phyloP scores from a whole-genome alignment of 2,329 filamentous ascomycete species.

The Esteya vermicola region DNA sequence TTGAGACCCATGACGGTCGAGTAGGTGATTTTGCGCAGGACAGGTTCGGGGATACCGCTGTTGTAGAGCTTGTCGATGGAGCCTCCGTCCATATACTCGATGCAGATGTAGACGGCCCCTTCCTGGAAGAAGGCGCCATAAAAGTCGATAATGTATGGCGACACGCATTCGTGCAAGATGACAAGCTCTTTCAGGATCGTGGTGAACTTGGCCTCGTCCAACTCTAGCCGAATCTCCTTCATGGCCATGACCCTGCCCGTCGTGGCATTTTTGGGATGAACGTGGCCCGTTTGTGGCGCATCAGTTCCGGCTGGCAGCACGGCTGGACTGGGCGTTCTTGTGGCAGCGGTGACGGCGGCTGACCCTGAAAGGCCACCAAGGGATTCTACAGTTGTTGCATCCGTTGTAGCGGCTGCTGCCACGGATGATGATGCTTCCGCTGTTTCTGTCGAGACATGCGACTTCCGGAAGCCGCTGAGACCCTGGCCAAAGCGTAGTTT shows the following conservation, averaged over 20 bases:
- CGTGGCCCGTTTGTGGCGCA: constrained; percentile 5
- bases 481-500: constrained; percentile 45
- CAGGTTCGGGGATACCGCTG: constrained; percentile 76
- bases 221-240: constrained; percentile 93
- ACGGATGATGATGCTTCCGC: too few relatives aligned
- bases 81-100: constrained; percentile 98
- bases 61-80: constrained; percentile 93
- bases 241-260: constrained; percentile 89
- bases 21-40: constrained; percentile 80
- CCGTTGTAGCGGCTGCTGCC: too few relatives aligned
- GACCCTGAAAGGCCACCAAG: too few relatives aligned
- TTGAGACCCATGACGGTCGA: constrained; percentile 86
- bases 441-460: neutral
- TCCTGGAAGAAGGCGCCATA: constrained; percentile 99
- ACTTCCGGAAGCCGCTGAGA: constrained; percentile 31
- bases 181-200: constrained; percentile 97
- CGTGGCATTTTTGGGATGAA: too few relatives aligned
- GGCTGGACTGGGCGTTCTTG: neutral
- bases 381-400: too few relatives aligned
- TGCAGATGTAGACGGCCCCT: constrained; percentile 96
- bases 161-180: constrained; percentile 86
- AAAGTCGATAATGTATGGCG: constrained; percentile 95
- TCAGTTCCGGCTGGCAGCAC: neutral
- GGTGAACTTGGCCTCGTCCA: constrained; percentile 92
- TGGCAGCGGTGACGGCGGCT: neutral